Evolutionary conservation across 2,329 filamentous ascomycete genomes (phyloP), one percentile per base, ranked within the genome.

Genomic region (Metarhizium album): DNA sequence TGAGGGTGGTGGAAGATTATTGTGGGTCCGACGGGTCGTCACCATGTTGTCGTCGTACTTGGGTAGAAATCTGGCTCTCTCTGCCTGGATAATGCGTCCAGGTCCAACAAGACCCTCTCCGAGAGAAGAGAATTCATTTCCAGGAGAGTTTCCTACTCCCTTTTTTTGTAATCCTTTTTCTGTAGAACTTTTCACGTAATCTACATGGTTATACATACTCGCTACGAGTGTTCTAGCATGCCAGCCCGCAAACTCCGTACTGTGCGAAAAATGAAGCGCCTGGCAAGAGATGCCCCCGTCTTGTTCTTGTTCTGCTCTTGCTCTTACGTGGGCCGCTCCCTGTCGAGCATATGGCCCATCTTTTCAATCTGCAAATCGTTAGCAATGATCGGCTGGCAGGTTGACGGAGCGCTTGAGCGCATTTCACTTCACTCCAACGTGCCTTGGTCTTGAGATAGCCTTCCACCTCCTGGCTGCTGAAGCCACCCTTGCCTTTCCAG

Each of bases 401-500:
- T 4, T 13, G 33, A 14, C n/a, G n/a, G 14, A 16, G 1, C 2
- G 11, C 14, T 1, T 35, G 33, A 37, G 33, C 37, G 23, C 35
- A 20, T 4, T 11, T 4, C 11, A n/a, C 8, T 4, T 9, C 11
- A 38, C 14, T 6, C 35, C 35, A 6, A 3, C 20, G 35, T 20
- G 91, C 89, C 83, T 98, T 98, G 2, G 93, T 96, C 66, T 86
- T 87, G 55, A 98, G 72, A 72, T 98, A 98, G 6, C 87, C 90
- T 60, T 95, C 89, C 45, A 97, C 87, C 70, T 98, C 93, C 49
- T 83, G 79, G 61, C 91, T 91, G 54, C 82, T 80, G 55, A 97
- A 88, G 0, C 93, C 93, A 40, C 84, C 84, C 59, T 83, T 80
- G 1, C 87, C 88, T 63, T 87, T 87, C 93, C 93, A 98, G 9